phyloP scores from a whole-genome alignment of 768 basidiomycete genomes.

The Psilocybe cyanescens region DNA sequence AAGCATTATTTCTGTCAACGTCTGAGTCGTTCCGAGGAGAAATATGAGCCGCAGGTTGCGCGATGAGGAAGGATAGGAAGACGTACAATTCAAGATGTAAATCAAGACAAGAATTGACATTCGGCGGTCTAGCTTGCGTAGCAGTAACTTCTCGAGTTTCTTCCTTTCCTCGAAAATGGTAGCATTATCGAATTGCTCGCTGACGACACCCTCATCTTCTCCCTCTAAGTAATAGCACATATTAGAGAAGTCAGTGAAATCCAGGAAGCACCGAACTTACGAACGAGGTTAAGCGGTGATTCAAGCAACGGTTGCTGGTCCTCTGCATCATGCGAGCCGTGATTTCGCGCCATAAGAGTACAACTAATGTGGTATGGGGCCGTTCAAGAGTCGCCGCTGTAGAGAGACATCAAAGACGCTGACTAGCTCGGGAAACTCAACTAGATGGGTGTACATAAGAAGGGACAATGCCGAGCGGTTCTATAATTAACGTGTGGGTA shows the following conservation, averaged over 20 bases:
- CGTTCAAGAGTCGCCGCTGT: not conserved
- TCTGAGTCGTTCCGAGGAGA: slow-evolving; percentile 27
- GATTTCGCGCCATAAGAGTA: slow-evolving; percentile 3
- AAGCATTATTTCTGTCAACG: slow-evolving; percentile 80
- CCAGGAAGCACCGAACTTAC: not conserved
- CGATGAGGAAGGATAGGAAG: not conserved
- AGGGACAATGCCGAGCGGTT: not conserved
- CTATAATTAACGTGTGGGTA: not conserved
- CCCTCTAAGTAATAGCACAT: not conserved
- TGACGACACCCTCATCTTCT: not conserved
- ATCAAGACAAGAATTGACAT: slow-evolving; percentile 60
- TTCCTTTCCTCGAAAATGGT: slow-evolving; percentile 37
- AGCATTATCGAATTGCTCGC: not conserved
- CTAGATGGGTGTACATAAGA: not conserved
- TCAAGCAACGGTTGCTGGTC: slow-evolving; percentile 6
- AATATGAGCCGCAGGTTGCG: not conserved
- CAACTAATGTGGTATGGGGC: too few species aligned
- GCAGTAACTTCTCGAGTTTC: slow-evolving; percentile 50
- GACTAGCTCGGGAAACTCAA: not conserved
- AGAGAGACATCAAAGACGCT: not conserved
- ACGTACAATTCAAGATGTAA: slow-evolving; percentile 55
- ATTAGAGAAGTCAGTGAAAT: not conserved
- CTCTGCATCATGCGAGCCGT: not conserved
- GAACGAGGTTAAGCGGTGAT: not conserved
- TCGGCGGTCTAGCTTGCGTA: slow-evolving; percentile 60